Percentiles rank a stretch among this genome's conserved stretches.
phyloP scores from a whole-genome alignment of 2,329 filamentous ascomycete species.

The Zymoseptoria brevis region DNA sequence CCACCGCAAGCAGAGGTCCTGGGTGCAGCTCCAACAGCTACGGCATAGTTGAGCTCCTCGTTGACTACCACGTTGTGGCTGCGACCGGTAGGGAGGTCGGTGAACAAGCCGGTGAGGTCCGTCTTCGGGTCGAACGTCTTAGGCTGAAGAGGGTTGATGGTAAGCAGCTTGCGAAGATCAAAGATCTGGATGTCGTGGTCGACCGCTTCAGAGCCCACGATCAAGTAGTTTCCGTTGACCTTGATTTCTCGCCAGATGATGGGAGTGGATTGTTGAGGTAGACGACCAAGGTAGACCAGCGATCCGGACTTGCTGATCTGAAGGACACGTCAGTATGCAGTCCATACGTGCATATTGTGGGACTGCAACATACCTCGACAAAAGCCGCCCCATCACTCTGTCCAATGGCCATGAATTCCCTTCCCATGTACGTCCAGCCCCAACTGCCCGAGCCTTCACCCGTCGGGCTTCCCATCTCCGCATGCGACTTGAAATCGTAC shows the following conservation, averaged over 20 bases:
- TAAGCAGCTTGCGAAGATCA: conserved; percentile 51
- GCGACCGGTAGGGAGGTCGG: conserved; percentile 10
- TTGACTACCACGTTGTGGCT: conserved; percentile 49
- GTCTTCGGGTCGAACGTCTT: conserved; percentile 35
- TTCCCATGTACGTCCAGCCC: conserved; percentile 49
- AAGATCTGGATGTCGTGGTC: conserved; percentile 55
- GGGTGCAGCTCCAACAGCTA: conserved; percentile 35
- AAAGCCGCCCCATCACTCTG: conserved; percentile 50
- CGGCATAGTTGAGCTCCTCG: conserved; percentile 43
- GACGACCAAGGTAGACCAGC: conserved; percentile 46
- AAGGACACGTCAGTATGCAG: neutral
- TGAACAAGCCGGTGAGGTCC: conserved; percentile 11
- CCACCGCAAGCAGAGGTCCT: conserved; percentile 38
- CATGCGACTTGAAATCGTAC: conserved; percentile 49
- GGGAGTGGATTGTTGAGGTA: conserved; percentile 42
- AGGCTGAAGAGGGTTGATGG: conserved; percentile 37
- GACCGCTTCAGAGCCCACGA: conserved; percentile 40
- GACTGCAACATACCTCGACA: conserved; percentile 40
- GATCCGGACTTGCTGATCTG: conserved; percentile 38
- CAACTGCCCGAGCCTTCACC: conserved; percentile 42
- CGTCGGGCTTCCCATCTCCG: conserved; percentile 43
- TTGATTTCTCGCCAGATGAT: conserved; percentile 49
- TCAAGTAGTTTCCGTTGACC: conserved; percentile 35
- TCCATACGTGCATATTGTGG: too few relatives aligned
- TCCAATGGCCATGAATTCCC: conserved; percentile 49